Conservation (phyloP, 1,284 basidiomycete species). For the Sporisorium iseilematis-ciliati region DNA sequence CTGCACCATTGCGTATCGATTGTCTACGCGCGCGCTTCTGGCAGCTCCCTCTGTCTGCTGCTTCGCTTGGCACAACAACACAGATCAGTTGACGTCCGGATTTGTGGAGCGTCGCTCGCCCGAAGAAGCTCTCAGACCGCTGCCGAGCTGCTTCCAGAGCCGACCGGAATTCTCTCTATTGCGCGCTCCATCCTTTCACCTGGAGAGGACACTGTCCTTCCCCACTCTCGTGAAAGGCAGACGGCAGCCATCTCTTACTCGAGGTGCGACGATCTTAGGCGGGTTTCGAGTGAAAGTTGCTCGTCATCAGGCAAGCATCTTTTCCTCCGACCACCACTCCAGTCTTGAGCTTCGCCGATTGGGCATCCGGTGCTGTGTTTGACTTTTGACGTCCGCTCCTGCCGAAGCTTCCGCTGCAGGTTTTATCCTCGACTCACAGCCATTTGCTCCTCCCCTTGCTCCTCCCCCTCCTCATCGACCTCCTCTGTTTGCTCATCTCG, state of each 20-base stretch:
- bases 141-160: neutral
- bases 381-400: constrained; percentile 17
- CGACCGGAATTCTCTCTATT: neutral
- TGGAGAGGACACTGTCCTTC: neutral
- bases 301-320: neutral
- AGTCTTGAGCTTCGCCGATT: constrained; percentile 3
- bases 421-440: constrained; percentile 27
- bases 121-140: neutral
- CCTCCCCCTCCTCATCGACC: neutral
- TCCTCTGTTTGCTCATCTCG: neutral
- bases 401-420: constrained; percentile 19
- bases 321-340: too few species aligned
- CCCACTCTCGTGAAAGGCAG: neutral
- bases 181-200: too few species aligned
- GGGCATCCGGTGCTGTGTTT: neutral
- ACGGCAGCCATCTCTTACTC: neutral
- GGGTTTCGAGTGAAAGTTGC: neutral
- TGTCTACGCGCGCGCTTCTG: neutral
- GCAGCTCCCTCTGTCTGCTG: neutral
- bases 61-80: neutral
- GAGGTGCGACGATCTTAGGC: neutral
- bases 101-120: neutral
- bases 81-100: neutral
- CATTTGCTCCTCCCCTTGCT: neutral
- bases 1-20: neutral